phyloP scores from a whole-genome alignment of 208 protist genomes.

The Trypanosoma platydactyli region DNA sequence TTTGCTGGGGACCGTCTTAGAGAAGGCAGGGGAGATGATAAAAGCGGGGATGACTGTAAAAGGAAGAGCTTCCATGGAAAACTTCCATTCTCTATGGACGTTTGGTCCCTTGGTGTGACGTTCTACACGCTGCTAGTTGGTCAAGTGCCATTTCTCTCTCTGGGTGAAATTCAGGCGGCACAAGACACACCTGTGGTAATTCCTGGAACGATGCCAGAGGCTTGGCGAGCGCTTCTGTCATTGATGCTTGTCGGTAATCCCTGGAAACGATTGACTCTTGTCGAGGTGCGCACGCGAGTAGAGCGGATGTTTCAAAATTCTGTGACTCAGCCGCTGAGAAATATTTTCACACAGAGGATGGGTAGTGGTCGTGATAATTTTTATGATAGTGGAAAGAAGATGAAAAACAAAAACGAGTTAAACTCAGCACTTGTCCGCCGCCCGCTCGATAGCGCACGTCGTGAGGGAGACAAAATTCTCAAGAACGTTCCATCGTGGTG shows the following conservation, averaged over 20 bases:
- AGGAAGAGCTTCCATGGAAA: neutral
- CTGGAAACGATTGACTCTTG: conserved; percentile 15
- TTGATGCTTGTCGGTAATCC: conserved; percentile 46
- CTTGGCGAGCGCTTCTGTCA: conserved; percentile 43
- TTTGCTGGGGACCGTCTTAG: neutral
- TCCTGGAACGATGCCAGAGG: conserved; percentile 32
- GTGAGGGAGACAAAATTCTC: no score
- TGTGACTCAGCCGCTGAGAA: neutral
- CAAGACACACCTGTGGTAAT: conserved; percentile 3
- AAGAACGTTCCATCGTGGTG: no score
- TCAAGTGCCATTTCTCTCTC: conserved; percentile 11
- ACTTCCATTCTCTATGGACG: conserved; percentile 17
- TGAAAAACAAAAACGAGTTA: no score
- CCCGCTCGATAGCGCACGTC: no score
- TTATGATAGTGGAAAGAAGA: no score
- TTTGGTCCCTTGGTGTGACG: conserved; percentile 31
- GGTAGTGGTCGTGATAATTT: no score
- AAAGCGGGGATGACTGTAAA: neutral
- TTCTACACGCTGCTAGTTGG: conserved; percentile 22
- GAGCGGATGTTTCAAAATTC: neutral
- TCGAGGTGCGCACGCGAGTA: conserved; percentile 9
- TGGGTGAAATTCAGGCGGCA: conserved; percentile 9
- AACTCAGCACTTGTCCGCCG: no score
- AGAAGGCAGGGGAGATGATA: neutral
- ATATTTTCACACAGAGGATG: neutral